Evolutionary conservation across 2,329 filamentous ascomycete species (phyloP), one percentile per base, ranked within the genome.

Genomic region (Fusarium coffeatum): DNA sequence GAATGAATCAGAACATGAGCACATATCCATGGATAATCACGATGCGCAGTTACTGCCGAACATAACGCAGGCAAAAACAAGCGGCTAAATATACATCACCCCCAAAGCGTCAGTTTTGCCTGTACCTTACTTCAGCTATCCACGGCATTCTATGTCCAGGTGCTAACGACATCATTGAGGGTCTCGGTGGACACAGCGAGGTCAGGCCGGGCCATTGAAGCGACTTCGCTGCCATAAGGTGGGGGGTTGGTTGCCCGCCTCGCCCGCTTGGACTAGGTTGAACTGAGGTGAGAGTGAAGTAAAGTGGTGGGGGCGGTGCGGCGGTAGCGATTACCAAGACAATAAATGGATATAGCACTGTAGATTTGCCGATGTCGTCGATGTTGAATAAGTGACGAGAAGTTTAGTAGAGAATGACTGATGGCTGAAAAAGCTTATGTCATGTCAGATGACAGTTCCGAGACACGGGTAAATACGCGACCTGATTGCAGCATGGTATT

Each of bases 151-250:
- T 49, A 59, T 58, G 45, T 71, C 68, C 64, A 54, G 43, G 50
- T 62, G 64, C 68, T 71, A 68, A 49, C 68, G 68, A 71, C 68
- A 71, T 69, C 59, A 71, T 66, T 68, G 59, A 70, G 67, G 68
- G 68, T 67, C 68, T 66, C 50, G 68, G 68, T 69, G 68, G 68
- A 63, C 68, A 61, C 66, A 37, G 68, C 68, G 68, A 71, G 46
- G 64, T 59, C 45, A 69, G 51, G 53, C 53, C 55, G 51, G 43
- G 32, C 63, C 55, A 70, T 68, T 58, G 58, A 54, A 70, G 58
- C 54, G 59, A 57, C 67, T 70, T 37, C 54, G 32, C 58, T 56
- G 34, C 42, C 42, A 48, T 30, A 10, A 23, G 60, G 68, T 69
- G 67, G 68, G 68, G 68, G 60, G 53, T 55, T 46, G 34, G 28